Base-by-base conservation (phyloP, 2,329 filamentous ascomycete species). In the Penicillium griseofulvum region DNA sequence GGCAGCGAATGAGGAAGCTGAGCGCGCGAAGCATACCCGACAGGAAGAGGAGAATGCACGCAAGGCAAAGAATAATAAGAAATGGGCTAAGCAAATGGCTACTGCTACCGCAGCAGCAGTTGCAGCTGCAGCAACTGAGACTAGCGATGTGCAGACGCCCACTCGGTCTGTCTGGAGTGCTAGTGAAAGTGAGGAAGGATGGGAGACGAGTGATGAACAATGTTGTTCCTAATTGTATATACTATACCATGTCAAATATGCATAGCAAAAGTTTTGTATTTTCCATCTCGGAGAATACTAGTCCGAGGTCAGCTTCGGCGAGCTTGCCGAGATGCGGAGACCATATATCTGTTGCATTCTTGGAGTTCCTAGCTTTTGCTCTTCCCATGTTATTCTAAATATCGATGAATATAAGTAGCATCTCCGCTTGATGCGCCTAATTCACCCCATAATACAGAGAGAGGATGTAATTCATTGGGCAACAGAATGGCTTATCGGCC, bases 181-280 rank as follows among this genome's bases (percentile, higher is more conserved):
- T 1, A 71, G 70, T 54, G 72, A 74, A 54, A 73, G 70, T 52
- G 72, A 74, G 49, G 65, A 60, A 29, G 72, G 70, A 4, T 74
- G 72, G 71, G 65, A 61, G 41, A 69, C 65, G 2, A 70, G 66
- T 54, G 68, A 66, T 43, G 61, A 63, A 52, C 44, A 53, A 37
- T 58, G 33, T 50, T 29, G 26, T 39, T 39, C 17, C 17, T 31
- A 24, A 42, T 5, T 51, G 28, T 55, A 49, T 43, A 56, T 47
- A 52, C 31, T 45, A 43, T 33, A 12, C 29, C 34, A 16, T 51
- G 34, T 43, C 8, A 34, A 52, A 47, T 24, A 26, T 42, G 31
- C 24, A 45, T 49, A 33, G 43, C 29, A 46, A 11, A 12, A 17
- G 14, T 26, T n/a, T 37, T 29, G 22, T 22, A 22, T 51, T 10